These are phyloP conservation scores for Claviceps sp. DNA, from an alignment of 2,329 filamentous ascomycete species.

Conservation along the genomic window DNA sequence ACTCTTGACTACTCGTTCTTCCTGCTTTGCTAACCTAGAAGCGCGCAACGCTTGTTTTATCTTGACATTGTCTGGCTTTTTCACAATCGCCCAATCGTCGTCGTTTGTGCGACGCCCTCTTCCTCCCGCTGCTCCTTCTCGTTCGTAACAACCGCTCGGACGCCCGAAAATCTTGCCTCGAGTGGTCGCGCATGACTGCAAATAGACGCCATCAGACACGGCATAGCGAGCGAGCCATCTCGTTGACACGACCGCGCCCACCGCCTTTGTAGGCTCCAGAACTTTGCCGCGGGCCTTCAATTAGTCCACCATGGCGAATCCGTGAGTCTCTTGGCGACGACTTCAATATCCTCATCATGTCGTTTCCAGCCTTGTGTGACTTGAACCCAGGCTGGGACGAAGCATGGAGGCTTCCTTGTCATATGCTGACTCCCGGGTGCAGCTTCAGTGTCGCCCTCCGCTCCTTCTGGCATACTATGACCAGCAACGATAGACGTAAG, in stretches of 20 bases:
- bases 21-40: not conserved
- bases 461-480: conserved; percentile 91
- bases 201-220: not conserved
- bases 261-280: not conserved
- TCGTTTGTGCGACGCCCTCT: not conserved
- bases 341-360: not conserved
- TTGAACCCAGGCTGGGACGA: not conserved
- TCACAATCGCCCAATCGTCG: not conserved
- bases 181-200: not conserved
- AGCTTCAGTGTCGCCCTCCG: conserved; percentile 63
- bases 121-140: not conserved
- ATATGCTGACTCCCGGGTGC: not conserved
- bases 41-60: not conserved
- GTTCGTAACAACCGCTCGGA: not conserved
- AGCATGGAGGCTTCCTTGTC: not conserved
- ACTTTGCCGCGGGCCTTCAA: not conserved
- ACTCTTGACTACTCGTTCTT: not conserved
- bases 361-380: not conserved
- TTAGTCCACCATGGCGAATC: conserved; percentile 9
- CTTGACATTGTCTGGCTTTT: not conserved
- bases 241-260: too few relatives aligned
- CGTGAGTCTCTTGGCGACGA: conserved; percentile 6
- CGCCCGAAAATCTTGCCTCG: not conserved
- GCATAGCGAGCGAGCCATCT: not conserved
- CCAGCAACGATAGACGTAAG: conserved; percentile 56